Percentiles rank a stretch among this genome's conserved stretches.
Evolutionary conservation across 2,329 filamentous ascomycete species (phyloP).

Genomic region (Fusarium kyushuense): DNA sequence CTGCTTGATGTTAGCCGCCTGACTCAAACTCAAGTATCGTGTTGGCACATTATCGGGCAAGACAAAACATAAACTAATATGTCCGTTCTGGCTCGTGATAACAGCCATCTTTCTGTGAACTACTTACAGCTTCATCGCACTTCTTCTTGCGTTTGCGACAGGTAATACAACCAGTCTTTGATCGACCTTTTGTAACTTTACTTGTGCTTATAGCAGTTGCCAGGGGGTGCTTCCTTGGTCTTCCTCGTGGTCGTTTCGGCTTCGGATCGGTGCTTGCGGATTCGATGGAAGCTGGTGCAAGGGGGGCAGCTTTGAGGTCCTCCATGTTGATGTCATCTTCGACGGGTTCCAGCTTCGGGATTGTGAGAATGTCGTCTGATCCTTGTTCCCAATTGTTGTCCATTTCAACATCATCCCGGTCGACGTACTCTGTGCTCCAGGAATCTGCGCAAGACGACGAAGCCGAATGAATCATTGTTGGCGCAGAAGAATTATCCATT

Average conservation of each 20-base stretch:
- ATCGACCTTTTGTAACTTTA: slow-evolving; percentile 82
- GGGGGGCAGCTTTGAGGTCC: slow-evolving; percentile 61
- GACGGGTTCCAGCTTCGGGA: slow-evolving; percentile 68
- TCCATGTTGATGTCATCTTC: slow-evolving; percentile 68
- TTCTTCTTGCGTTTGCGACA: slow-evolving; percentile 79
- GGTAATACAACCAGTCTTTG: slow-evolving; percentile 76
- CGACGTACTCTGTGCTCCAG: slow-evolving; percentile 58
- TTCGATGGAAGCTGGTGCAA: slow-evolving; percentile 39
- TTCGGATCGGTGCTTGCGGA: slow-evolving; percentile 53
- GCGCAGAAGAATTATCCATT: slow-evolving; percentile 59
- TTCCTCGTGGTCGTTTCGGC: slow-evolving; percentile 76
- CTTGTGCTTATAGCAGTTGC: slow-evolving; percentile 67
- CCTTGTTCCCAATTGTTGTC: slow-evolving; percentile 62
- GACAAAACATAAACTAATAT: neutral
- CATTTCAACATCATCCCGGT: slow-evolving; percentile 55
- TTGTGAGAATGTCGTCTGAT: slow-evolving; percentile 59
- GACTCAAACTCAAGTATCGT: neutral
- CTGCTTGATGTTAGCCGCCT: slow-evolving; percentile 20
- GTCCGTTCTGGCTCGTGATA: neutral
- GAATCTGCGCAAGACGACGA: slow-evolving; percentile 61
- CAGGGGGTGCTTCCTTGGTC: slow-evolving; percentile 84
- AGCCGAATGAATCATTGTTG: slow-evolving; percentile 60
- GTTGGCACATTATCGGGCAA: neutral
- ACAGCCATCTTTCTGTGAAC: neutral
- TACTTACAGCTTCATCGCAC: slow-evolving; percentile 69